Evolutionary conservation across 1,139 yeast genomes (phyloP), one percentile per base, ranked within the genome.

Genomic region (Maudiozyma humilis): DNA sequence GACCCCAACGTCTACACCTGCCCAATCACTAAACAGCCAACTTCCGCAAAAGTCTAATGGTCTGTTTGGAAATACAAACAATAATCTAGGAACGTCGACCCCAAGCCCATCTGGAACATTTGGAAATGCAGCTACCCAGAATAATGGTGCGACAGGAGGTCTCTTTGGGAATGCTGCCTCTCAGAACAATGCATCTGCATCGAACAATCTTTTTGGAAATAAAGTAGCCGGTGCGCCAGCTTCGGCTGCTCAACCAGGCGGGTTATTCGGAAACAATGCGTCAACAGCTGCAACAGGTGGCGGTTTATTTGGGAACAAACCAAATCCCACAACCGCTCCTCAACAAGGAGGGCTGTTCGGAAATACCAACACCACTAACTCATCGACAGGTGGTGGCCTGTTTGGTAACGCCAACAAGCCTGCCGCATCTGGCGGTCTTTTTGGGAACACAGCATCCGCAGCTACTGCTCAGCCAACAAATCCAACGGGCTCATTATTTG

Each of bases 261-360:
- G 32, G 4, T 27, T 42, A 4, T 47, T 47, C 30, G 46, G 48
- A 13, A 39, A 42, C 35, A 17, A 29, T 27, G 3, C 40, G 30
- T 36, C 38, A 12, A 13, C 20, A 29, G 3, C 38, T 36, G 27
- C 45, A 18, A 23, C 42, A 5, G 50, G 52, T 19, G 54, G 55
- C n/a, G 41, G 41, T n/a, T 47, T 66, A 20, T 64, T 66, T 53
- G 69, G 66, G 13, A 57, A 48, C 50, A 48, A 54, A 18, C 20
- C 20, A 20, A 30, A 27, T n/a, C 17, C 44, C n/a, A 32, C 13
- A 12, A 41, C 44, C 15, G 13, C 43, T 12, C 10, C 27, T n/a
- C n/a, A n/a, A n/a, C n/a, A n/a, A 23, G 54, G 55, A 12, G 55
- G 57, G 4, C 46, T 67, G 23, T 64, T 66, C 55, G 69, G 66